Evolutionary conservation across 78 protist species (phyloP), one percentile per base, ranked within the genome.

Genomic region (Capsaspora owczarzaki): DNA sequence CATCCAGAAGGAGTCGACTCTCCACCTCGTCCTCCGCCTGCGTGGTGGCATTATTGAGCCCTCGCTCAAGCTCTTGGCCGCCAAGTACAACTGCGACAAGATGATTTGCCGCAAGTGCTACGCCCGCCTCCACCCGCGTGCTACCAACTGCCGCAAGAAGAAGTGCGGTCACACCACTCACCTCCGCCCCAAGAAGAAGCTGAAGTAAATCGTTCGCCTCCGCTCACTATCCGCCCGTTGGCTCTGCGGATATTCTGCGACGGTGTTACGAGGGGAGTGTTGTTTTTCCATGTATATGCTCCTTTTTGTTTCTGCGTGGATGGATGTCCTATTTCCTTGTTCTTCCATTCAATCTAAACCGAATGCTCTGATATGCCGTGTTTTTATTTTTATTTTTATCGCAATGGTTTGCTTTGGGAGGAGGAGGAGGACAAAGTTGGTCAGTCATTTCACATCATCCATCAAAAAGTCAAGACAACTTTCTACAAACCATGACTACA

Each of bases 31-130:
- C 19, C 87, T 84, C 33, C 82, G 87, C 42, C 95, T 94, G 43
- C 90, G 95, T 31, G 99, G 99, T 86, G 99, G 98, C 74, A 91
- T 91, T 78, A 95, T 97, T 66, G 99, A 97, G 92, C 99, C 99
- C 63, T 76, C 99, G 44, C 98, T 98, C 72, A 82, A 70, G 63
- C 90, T 82, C 22, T 92, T 98, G 2, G 99, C 99, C 74, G 46
- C 91, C 71, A 95, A 95, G 90, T 92, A 89, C 96, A 96, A 96
- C 95, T 85, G 92, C 41, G 98, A 98, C 53, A 96, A 94, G 89
- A 80, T 81, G 89, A 89, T 98, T 68, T 98, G 99, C 98, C 91
- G 99, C 78, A 85, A 82, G 94, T 98, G 99, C 95, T 98, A 98
- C 83, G 98, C 99, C 29, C 92, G 99, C 72, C 95, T 96, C 37